These are phyloP conservation scores for Serendipita sp. DNA, from an alignment of 768 basidiomycete genomes.

Conservation along the genomic window DNA sequence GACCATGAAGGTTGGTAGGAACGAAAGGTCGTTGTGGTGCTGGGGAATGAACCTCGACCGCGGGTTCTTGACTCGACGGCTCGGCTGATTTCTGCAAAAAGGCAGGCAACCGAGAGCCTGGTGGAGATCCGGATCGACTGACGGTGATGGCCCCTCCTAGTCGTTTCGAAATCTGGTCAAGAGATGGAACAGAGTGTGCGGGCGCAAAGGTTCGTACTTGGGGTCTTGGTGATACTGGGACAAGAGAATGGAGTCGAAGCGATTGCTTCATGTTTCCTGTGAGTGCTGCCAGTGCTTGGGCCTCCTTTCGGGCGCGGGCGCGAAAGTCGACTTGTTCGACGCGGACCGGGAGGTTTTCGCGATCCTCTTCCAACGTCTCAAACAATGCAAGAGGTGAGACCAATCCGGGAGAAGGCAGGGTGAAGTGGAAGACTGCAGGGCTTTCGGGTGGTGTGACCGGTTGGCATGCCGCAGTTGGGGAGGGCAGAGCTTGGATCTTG, in stretches of 20 bases:
- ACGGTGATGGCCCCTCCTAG: conserved; percentile 15
- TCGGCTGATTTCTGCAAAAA: neutral
- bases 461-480: conserved; percentile 35
- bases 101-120: neutral
- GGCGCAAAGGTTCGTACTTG: no score
- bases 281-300: conserved; percentile 4
- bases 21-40: neutral
- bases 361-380: conserved; percentile 25
- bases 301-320: conserved; percentile 1
- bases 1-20: neutral
- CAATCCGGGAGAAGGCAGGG: conserved; percentile 50
- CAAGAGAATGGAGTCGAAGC: neutral
- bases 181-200: conserved; percentile 35
- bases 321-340: conserved; percentile 51
- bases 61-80: neutral
- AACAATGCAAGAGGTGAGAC: conserved; percentile 45
- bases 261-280: neutral
- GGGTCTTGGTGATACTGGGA: neutral
- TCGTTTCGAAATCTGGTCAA: conserved; percentile 60
- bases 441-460: conserved; percentile 57
- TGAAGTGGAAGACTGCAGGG: conserved; percentile 49
- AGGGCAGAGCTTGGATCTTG: conserved; percentile 51
- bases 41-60: neutral
- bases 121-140: neutral
- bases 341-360: conserved; percentile 28